Base-by-base conservation (phyloP, 106 monocot genomes). In the Narthecium ossifragum region DNA sequence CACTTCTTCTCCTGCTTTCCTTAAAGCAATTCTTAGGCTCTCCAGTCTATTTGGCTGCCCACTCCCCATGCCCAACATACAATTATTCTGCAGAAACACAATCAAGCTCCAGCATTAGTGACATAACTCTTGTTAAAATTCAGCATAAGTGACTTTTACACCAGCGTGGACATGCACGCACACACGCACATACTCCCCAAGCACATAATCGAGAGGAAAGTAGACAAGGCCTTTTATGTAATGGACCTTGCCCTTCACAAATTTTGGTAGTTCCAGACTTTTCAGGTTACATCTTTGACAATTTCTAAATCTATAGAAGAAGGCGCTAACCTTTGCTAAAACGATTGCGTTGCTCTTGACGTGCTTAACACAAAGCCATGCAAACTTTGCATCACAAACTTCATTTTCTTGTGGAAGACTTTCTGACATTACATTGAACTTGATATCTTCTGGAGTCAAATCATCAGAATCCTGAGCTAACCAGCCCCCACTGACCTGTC, bases 311-410 rank as follows among this genome's bases (percentile, higher is more conserved):
- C n/a, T n/a, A n/a, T n/a, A n/a, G n/a, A n/a, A n/a, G n/a, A n/a
- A n/a, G n/a, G n/a, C 34, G 49, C 71, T 24, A 46, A 96, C 96
- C 96, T 96, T 96, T 18, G 90, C 90, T 39, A 96, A 87, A 20
- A 96, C 96, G 57, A 96, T 90, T 60, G 96, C 90, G 40, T 96
- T 96, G 49, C 96, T 96, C 74, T 96, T 96, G 24, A 96, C 96
- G 69, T 96, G 96, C 65, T 96, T 96, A 27, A 84, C 96, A 58
- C 96, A 96, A 34, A 87, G 77, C 90, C 90, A 96, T 0, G 96
- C 96, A 64, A 96, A 96, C 38, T 90, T 68, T 31, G 96, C 83
- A 76, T 96, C 96, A 59, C 50, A 48, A 26, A 90, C 61, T 62
- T 78, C 80, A 34, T 49, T 49, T 46, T 75, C 76, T 56, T 68